phyloP scores from a whole-genome alignment of 2,329 filamentous ascomycete genomes.

The Fusarium napiforme region DNA sequence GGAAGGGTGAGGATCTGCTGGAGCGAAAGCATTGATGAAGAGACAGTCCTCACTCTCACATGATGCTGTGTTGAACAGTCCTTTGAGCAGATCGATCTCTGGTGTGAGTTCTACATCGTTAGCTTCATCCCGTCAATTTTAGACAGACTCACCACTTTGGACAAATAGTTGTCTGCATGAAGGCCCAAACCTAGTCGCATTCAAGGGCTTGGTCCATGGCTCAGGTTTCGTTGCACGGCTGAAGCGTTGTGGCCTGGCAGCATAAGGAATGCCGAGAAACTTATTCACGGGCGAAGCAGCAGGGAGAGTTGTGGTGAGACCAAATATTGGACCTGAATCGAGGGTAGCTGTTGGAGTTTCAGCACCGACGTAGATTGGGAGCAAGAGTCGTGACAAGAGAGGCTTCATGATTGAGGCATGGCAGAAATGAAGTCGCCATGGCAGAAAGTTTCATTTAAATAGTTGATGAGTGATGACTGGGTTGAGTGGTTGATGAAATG shows the following conservation, averaged over 20 bases:
- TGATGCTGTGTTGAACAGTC: conserved; percentile 32
- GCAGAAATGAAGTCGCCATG: background rate
- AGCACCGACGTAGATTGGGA: background rate
- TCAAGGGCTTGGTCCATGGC: conserved; percentile 24
- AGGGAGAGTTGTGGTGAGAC: conserved; percentile 27
- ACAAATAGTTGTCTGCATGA: conserved; percentile 35
- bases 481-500: background rate
- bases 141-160: conserved; percentile 13
- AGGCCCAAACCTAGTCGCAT: conserved; percentile 25
- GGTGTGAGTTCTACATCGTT: conserved; percentile 31
- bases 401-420: conserved; percentile 11
- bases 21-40: conserved; percentile 45
- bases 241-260: conserved; percentile 29
- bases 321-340: conserved; percentile 31
- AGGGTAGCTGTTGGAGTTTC: conserved; percentile 22
- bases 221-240: conserved; percentile 12
- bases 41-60: conserved; percentile 46
- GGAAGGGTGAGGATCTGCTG: background rate
- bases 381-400: background rate
- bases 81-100: conserved; percentile 27
- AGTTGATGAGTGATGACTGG: too few species aligned
- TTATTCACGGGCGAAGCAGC: conserved; percentile 29
- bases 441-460: background rate
- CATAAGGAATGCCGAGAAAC: conserved; percentile 40
- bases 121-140: background rate